Conservation (phyloP, 768 basidiomycete species). For the Mycena belliarum region DNA sequence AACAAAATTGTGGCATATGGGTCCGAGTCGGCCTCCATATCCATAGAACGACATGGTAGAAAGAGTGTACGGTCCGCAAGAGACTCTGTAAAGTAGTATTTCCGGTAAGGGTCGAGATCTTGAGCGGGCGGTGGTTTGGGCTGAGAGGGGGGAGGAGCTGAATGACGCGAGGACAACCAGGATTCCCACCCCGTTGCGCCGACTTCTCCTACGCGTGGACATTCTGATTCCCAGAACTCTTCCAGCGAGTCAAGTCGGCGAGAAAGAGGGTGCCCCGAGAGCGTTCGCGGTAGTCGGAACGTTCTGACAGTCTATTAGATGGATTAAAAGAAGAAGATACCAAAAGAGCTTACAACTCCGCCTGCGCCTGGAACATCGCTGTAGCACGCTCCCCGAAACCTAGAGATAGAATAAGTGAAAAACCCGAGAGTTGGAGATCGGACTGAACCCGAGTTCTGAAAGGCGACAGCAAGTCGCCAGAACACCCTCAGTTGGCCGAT, state of each 20-base stretch:
- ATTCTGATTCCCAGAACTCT: slow-evolving; percentile 84
- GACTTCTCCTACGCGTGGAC: slow-evolving; percentile 71
- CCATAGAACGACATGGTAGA: slow-evolving; percentile 56
- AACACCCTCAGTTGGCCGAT: slow-evolving; percentile 58
- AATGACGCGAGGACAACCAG: slow-evolving; percentile 47
- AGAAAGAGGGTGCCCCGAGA: slow-evolving; percentile 45
- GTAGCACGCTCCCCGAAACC: slow-evolving; percentile 74
- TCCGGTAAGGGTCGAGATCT: slow-evolving; percentile 62
- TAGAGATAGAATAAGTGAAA: slow-evolving; percentile 31
- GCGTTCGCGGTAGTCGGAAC: slow-evolving; percentile 54
- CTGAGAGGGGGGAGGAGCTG: slow-evolving; percentile 12
- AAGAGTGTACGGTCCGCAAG: slow-evolving; percentile 42
- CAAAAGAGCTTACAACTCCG: slow-evolving; percentile 64
- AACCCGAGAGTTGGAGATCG: not conserved
- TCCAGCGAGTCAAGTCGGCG: slow-evolving; percentile 61
- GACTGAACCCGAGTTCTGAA: slow-evolving; percentile 66
- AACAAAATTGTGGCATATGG: slow-evolving; percentile 77
- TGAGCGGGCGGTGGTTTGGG: slow-evolving; percentile 7
- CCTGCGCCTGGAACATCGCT: slow-evolving; percentile 82
- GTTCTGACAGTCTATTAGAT: slow-evolving; percentile 39
- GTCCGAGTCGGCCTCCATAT: slow-evolving; percentile 53
- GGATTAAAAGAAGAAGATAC: not conserved
- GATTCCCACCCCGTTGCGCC: slow-evolving; percentile 67
- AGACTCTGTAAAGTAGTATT: slow-evolving; percentile 66
- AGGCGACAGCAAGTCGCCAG: slow-evolving; percentile 67